These are phyloP conservation scores for Solanum sejunctum DNA, from an alignment of 257 asterid genomes.

Conservation along the genomic window DNA sequence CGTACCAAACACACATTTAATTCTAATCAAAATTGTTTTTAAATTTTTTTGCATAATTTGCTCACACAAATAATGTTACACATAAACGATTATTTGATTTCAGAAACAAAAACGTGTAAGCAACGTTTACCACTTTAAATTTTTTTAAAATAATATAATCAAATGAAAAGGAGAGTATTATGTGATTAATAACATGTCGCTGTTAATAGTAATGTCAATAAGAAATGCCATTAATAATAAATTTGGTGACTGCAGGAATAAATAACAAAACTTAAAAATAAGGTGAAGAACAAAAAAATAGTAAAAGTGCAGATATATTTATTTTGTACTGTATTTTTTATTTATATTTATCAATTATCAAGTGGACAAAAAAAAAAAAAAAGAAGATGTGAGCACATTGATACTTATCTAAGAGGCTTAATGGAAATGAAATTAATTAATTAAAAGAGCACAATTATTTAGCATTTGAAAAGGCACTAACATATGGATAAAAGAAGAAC, in stretches of 20 bases:
- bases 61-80: neutral
- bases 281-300: neutral
- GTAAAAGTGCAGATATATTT: no score
- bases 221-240: neutral
- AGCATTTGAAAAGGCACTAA: neutral
- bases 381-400: no score
- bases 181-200: neutral
- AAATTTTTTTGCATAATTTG: neutral
- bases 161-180: neutral
- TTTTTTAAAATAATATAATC: no score
- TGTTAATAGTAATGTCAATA: neutral
- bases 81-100: neutral
- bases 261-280: neutral
- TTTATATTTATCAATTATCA: no score
- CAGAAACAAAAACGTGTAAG: neutral
- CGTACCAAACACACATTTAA: no score
- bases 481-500: no score
- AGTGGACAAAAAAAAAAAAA: no score
- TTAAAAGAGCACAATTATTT: no score
- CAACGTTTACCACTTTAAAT: neutral
- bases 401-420: no score
- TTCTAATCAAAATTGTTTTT: neutral
- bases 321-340: no score
- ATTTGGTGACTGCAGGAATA: neutral
- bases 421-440: no score